phyloP scores from a whole-genome alignment of 192 early-diverging fungal species.

The Umbelopsis ramanniana region DNA sequence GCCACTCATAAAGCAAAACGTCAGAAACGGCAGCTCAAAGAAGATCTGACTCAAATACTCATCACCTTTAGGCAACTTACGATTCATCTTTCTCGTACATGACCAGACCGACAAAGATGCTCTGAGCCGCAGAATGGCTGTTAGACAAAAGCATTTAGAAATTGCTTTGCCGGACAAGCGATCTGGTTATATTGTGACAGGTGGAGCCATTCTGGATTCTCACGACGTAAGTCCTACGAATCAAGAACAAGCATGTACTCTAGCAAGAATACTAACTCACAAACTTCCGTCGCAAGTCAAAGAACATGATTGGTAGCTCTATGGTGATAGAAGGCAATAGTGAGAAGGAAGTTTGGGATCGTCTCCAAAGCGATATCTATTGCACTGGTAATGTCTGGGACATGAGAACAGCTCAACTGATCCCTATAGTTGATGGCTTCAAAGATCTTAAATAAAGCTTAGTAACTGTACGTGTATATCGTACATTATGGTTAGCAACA shows the following conservation, averaged over 20 bases:
- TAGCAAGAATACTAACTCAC: not conserved
- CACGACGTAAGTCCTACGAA: conserved; percentile 24
- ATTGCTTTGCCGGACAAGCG: conserved; percentile 33
- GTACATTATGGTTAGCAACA: too few relatives aligned
- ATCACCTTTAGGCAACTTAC: not conserved
- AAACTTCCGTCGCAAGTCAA: not conserved
- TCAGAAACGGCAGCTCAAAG: not conserved
- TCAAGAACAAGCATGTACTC: not conserved
- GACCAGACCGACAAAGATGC: conserved; percentile 57
- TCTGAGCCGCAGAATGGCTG: conserved; percentile 42
- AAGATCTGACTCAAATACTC: not conserved
- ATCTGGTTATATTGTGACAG: conserved; percentile 44
- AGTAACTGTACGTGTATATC: not conserved
- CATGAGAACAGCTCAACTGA: not conserved
- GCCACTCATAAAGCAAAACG: not conserved
- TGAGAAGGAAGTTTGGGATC: conserved; percentile 44
- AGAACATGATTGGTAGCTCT: conserved; percentile 59
- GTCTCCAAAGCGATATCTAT: conserved; percentile 57
- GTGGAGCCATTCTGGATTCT: conserved; percentile 59
- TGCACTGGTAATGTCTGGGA: conserved; percentile 57
- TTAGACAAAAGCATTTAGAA: conserved; percentile 49
- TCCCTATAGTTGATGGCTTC: conserved; percentile 3
- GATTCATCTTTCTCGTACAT: conserved; percentile 53
- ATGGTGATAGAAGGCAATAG: conserved; percentile 55
- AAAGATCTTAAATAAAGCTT: not conserved